Percentiles rank a stretch among this genome's conserved stretches.
These are phyloP conservation scores for Penicillium sp. DNA, from an alignment of 2,329 filamentous ascomycete species.

Conservation along the genomic window DNA sequence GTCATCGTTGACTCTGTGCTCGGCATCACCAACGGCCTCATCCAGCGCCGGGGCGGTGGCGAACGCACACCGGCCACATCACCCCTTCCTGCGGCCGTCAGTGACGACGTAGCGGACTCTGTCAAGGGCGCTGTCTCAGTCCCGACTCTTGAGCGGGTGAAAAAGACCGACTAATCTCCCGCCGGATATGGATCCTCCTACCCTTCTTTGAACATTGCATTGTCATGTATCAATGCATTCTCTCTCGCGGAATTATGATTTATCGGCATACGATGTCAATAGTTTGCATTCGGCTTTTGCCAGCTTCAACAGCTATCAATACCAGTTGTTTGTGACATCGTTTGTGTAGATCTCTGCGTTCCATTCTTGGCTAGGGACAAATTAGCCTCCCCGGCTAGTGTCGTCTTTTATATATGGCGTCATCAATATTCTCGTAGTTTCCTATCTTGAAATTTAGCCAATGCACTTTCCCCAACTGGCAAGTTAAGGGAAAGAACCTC, in stretches of 20 bases:
- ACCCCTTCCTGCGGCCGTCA: conserved; percentile 14
- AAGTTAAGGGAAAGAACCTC: neutral
- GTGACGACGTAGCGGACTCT: conserved; percentile 3
- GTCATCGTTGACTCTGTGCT: conserved; percentile 95
- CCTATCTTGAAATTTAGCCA: neutral
- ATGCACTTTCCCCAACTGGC: neutral
- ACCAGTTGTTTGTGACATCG: neutral
- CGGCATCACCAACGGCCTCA: conserved; percentile 82
- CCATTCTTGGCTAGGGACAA: neutral
- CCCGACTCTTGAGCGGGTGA: conserved; percentile 22
- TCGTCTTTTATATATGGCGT: too few species aligned
- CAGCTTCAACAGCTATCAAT: conserved; percentile 18
- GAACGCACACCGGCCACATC: conserved; percentile 22
- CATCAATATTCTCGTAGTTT: neutral
- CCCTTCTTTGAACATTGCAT: conserved; percentile 2
- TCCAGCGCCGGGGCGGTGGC: conserved; percentile 34
- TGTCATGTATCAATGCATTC: conserved; percentile 3
- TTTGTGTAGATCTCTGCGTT: neutral
- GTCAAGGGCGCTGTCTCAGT: conserved; percentile 17
- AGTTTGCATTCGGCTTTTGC: conserved; percentile 11
- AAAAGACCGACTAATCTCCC: conserved; percentile 11
- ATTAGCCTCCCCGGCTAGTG: too few species aligned
- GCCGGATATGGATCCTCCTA: conserved; percentile 2
- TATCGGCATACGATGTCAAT: conserved; percentile 14
- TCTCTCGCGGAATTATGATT: conserved; percentile 1